phyloP scores from a whole-genome alignment of 225 moss, liverwort and hornwort species.

The Marchantia paleacea region DNA sequence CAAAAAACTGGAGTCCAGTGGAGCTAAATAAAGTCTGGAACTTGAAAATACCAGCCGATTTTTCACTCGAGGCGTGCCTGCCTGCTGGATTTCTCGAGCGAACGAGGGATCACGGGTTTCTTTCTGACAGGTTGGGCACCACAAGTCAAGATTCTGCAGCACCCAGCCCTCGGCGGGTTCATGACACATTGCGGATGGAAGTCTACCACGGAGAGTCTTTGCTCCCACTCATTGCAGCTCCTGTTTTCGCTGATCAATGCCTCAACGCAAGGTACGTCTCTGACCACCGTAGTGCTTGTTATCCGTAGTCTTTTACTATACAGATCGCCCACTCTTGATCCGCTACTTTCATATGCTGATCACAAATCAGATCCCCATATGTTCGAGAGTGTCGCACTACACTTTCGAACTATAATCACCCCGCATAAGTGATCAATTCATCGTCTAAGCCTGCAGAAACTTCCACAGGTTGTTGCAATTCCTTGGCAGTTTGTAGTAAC shows the following conservation, averaged over 20 bases:
- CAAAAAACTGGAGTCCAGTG: constrained; percentile 29
- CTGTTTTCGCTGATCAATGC: constrained; percentile 25
- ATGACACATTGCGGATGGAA: constrained; percentile 61
- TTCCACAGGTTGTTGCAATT: too few species aligned
- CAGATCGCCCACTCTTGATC: too few species aligned
- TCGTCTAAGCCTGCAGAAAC: too few species aligned
- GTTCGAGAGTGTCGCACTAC: too few species aligned
- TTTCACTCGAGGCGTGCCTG: constrained; percentile 22
- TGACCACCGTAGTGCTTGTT: too few species aligned
- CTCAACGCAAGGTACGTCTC: neutral
- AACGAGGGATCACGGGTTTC: constrained; percentile 32
- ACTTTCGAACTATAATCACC: too few species aligned
- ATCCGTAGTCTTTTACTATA: too few species aligned
- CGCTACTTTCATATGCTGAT: too few species aligned
- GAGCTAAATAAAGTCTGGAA: constrained; percentile 33
- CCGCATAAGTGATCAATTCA: too few species aligned
- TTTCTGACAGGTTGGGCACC: constrained; percentile 40
- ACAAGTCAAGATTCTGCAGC: constrained; percentile 38
- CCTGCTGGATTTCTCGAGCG: constrained; percentile 37
- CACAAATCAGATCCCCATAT: too few species aligned
- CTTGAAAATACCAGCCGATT: constrained; percentile 21
- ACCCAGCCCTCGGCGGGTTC: constrained; percentile 46
- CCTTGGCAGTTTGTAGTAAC: too few species aligned
- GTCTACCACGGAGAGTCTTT: constrained; percentile 46
- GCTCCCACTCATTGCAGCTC: constrained; percentile 47